Evolutionary conservation across 495 filamentous ascomycete species (phyloP).

Genomic region (Penicillium lividum): DNA sequence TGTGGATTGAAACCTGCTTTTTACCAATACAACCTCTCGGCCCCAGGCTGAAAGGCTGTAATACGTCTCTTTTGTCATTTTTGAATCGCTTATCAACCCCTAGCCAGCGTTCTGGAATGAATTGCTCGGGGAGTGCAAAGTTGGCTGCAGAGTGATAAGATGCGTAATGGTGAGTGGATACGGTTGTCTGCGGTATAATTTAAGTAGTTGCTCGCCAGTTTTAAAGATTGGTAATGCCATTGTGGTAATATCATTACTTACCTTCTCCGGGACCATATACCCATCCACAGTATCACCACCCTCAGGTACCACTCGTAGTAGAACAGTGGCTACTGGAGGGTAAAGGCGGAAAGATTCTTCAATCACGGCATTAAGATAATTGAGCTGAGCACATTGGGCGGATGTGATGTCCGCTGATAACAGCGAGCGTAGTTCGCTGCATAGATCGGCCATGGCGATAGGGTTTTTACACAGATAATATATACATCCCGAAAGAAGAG

Average conservation of each 20-base stretch:
- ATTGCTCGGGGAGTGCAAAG: conserved; percentile 1
- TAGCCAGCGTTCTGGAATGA: conserved; percentile 8
- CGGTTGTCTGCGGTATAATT: neutral
- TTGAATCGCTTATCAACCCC: neutral
- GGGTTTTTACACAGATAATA: neutral
- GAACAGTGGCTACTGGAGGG: conserved; percentile 1
- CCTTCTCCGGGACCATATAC: conserved; percentile 1
- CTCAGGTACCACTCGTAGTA: neutral
- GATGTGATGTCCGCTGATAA: neutral
- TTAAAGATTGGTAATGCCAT: too few species aligned
- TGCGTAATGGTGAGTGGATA: conserved; percentile 5
- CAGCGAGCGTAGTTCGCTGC: neutral
- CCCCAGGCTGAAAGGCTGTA: conserved; percentile 10
- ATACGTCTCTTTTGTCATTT: conserved; percentile 1
- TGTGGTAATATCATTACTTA: neutral
- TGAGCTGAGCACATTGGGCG: neutral
- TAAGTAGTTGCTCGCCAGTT: neutral
- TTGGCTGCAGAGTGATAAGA: conserved; percentile 8
- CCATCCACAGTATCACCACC: conserved; percentile 3
- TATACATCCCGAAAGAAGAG: neutral
- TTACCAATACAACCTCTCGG: conserved; percentile 7
- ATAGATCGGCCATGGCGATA: neutral
- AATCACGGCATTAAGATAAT: conserved; percentile 9
- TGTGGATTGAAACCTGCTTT: conserved; percentile 8
- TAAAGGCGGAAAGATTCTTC: conserved; percentile 8